phyloP scores from a whole-genome alignment of 192 early-diverging fungal genomes.

The Podila clonocystis region DNA sequence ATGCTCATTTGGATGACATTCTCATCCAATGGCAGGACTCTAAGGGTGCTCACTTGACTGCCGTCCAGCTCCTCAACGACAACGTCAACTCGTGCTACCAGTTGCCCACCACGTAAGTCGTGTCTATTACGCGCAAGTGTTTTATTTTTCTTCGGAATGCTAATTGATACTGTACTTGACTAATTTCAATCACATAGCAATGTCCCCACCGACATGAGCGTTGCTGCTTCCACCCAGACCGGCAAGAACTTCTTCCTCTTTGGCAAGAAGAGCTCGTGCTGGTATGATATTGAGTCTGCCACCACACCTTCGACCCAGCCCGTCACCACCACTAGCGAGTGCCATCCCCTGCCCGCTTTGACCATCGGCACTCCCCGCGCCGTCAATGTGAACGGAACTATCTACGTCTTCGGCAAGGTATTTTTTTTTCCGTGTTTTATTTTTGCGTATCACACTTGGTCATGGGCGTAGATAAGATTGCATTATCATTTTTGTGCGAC shows the following conservation, averaged over 20 bases:
- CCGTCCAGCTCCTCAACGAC: conserved; percentile 45
- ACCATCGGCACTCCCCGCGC: conserved; percentile 24
- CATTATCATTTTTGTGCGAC: no score
- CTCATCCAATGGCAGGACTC: conserved; percentile 41
- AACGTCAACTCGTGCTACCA: conserved; percentile 26
- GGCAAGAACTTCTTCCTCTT: conserved; percentile 49
- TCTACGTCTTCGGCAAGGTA: conserved; percentile 50
- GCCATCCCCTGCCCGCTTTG: conserved; percentile 27
- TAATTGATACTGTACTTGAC: no score
- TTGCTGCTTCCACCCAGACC: conserved; percentile 26
- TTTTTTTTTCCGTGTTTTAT: background rate
- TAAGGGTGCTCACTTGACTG: conserved; percentile 36
- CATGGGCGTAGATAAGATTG: no score
- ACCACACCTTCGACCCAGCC: conserved; percentile 19
- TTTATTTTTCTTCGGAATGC: no score
- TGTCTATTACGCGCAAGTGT: background rate
- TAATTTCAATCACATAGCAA: conserved; percentile 11
- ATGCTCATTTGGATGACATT: conserved; percentile 20
- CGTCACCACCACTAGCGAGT: conserved; percentile 26
- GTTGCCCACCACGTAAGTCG: conserved; percentile 33
- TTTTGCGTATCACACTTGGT: background rate
- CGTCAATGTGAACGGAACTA: conserved; percentile 24
- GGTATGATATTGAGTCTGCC: conserved; percentile 30
- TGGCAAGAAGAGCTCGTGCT: conserved; percentile 39
- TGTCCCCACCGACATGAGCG: conserved; percentile 28